Percentiles rank a stretch among this genome's conserved stretches.
Conservation (phyloP, 2,329 filamentous ascomycete genomes). For the Sporothrix protearum region DNA sequence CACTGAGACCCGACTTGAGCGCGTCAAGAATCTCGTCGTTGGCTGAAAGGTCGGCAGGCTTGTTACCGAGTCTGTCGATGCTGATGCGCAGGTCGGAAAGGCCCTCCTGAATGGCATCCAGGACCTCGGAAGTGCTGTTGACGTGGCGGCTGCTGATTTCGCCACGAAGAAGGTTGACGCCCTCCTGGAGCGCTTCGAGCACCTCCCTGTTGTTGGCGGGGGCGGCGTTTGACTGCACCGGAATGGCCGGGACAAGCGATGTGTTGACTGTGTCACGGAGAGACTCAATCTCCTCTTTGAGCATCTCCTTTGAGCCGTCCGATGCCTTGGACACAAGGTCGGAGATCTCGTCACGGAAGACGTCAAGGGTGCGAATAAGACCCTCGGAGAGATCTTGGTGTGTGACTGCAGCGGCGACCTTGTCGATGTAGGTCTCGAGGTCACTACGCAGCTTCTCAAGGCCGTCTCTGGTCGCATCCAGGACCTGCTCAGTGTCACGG, state of each 20-base stretch:
- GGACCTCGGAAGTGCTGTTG: slow-evolving; percentile 76
- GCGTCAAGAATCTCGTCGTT: slow-evolving; percentile 89
- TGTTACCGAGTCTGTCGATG: slow-evolving; percentile 73
- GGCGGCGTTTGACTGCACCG: slow-evolving; percentile 40
- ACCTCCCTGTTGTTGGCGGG: slow-evolving; percentile 58
- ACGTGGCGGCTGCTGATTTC: slow-evolving; percentile 67
- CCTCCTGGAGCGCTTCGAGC: slow-evolving; percentile 65
- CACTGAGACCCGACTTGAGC: slow-evolving; percentile 74
- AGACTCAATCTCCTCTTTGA: slow-evolving; percentile 78
- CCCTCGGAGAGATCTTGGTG: slow-evolving; percentile 77
- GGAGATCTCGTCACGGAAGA: slow-evolving; percentile 63
- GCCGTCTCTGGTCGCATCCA: slow-evolving; percentile 84
- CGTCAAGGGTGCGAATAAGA: slow-evolving; percentile 62
- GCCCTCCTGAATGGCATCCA: slow-evolving; percentile 87
- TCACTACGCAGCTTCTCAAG: slow-evolving; percentile 75
- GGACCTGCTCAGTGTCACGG: slow-evolving; percentile 79
- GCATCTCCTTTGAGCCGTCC: slow-evolving; percentile 59
- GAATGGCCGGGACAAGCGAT: slow-evolving; percentile 56
- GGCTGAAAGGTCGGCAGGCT: slow-evolving; percentile 75
- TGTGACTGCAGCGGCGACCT: slow-evolving; percentile 61
- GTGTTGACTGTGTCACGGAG: slow-evolving; percentile 74
- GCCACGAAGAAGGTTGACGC: slow-evolving; percentile 68
- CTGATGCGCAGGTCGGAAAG: slow-evolving; percentile 71
- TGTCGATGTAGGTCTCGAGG: slow-evolving; percentile 77
- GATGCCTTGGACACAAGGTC: slow-evolving; percentile 53